These are phyloP conservation scores for Davidsoniella virescens DNA, from an alignment of 2,329 filamentous ascomycete genomes.

Conservation along the genomic window DNA sequence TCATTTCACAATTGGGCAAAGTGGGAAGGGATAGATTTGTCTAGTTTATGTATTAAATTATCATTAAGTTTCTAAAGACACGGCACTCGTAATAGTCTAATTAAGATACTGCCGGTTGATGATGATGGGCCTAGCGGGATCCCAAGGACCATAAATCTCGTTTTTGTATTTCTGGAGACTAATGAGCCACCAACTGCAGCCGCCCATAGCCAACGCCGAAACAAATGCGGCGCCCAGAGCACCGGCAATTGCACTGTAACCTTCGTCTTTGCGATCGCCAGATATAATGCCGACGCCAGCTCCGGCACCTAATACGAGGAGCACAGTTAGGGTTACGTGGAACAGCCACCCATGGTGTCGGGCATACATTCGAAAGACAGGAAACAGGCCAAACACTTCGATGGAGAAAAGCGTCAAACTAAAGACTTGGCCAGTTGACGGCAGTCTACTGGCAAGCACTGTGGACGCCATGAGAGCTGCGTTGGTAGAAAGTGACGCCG, in stretches of 20 bases:
- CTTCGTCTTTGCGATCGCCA: conserved; percentile 32
- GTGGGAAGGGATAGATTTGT: not conserved
- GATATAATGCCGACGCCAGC: conserved; percentile 55
- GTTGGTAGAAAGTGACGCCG: conserved; percentile 72
- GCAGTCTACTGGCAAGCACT: conserved; percentile 76
- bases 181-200: conserved; percentile 96
- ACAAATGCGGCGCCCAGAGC: conserved; percentile 60
- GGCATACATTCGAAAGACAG: conserved; percentile 86
- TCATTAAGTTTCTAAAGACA: too few species aligned
- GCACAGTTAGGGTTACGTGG: conserved; percentile 59
- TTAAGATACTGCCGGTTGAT: conserved; percentile 47
- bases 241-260: conserved; percentile 45
- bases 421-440: conserved; percentile 86
- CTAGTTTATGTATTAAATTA: too few species aligned
- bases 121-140: conserved; percentile 79
- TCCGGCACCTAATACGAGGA: conserved; percentile 64
- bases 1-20: not conserved
- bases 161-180: conserved; percentile 97
- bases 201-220: conserved; percentile 67
- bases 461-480: conserved; percentile 93
- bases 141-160: conserved; percentile 95
- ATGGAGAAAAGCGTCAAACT: conserved; percentile 90
- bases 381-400: conserved; percentile 91
- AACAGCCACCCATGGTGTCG: conserved; percentile 67
- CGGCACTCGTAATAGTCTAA: not conserved